Percentiles rank a stretch among this genome's conserved stretches.
Conservation (phyloP, 352 stramenopile species). For the Pythium coloratum region DNA sequence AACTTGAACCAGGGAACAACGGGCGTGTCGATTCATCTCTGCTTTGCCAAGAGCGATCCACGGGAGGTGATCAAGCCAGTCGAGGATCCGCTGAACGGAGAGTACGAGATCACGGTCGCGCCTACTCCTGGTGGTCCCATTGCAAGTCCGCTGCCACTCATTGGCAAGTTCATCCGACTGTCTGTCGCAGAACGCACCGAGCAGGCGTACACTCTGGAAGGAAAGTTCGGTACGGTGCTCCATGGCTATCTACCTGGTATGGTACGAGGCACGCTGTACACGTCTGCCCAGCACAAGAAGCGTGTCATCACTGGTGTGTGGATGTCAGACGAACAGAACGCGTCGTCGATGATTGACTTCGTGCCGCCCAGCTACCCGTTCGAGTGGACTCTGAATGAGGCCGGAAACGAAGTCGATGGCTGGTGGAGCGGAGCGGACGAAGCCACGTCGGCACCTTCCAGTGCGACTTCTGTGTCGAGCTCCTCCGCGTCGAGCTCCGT, state of each 20-base stretch:
- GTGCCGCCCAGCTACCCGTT: constrained; percentile 70
- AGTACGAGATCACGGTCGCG: constrained; percentile 64
- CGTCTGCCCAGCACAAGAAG: constrained; percentile 26
- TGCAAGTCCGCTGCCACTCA: constrained; percentile 22
- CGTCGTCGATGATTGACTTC: constrained; percentile 59
- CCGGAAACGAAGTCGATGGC: constrained; percentile 55
- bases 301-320: constrained; percentile 64
- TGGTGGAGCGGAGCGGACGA: constrained; percentile 74
- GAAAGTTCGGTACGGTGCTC: constrained; percentile 74
- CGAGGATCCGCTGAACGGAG: constrained; percentile 68
- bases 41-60: constrained; percentile 60
- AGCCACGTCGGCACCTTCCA: constrained; percentile 12
- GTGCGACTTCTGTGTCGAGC: not conserved
- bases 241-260: constrained; percentile 60
- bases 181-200: constrained; percentile 56
- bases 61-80: constrained; percentile 55
- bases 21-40: constrained; percentile 76
- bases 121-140: not conserved
- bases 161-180: constrained; percentile 61
- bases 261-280: constrained; percentile 58
- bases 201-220: constrained; percentile 51
- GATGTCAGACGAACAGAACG: constrained; percentile 46
- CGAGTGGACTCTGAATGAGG: constrained; percentile 56
- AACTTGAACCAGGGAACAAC: constrained; percentile 82
- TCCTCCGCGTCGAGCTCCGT: constrained; percentile 10